Evolutionary conservation across 1,284 basidiomycete genomes (phyloP).

Genomic region (Irpex rosettiformis): DNA sequence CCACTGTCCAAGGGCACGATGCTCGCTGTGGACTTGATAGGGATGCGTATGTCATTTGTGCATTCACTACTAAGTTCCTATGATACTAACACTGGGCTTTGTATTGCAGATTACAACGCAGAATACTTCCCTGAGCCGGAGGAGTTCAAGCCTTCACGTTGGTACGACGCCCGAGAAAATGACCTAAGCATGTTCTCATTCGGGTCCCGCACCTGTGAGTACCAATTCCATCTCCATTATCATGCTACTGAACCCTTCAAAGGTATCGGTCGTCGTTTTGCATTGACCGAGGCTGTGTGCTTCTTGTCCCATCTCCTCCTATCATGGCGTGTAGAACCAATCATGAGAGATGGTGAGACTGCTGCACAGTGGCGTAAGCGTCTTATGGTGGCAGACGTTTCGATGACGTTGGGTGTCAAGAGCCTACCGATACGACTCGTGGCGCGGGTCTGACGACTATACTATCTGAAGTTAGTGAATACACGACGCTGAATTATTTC

Average conservation of each 20-base stretch:
- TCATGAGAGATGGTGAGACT: conserved; percentile 4
- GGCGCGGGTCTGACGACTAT: too few relatives aligned
- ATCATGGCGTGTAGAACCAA: conserved; percentile 3
- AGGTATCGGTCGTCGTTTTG: conserved; percentile 12
- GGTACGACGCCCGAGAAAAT: conserved; percentile 28
- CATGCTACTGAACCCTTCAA: not conserved
- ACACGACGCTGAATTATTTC: too few relatives aligned
- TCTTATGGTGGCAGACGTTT: not conserved
- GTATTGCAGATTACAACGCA: conserved; percentile 38
- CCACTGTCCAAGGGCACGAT: conserved; percentile 19
- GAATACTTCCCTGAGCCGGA: conserved; percentile 38
- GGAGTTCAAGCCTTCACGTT: conserved; percentile 35
- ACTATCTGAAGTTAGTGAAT: too few relatives aligned
- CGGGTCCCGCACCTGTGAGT: conserved; percentile 47
- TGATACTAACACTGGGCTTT: too few relatives aligned
- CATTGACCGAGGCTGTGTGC: conserved; percentile 6
- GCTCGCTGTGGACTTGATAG: conserved; percentile 47
- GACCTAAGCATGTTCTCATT: conserved; percentile 11
- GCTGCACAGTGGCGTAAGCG: conserved; percentile 6
- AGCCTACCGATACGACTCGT: conserved; percentile 2
- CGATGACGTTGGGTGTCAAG: conserved; percentile 4
- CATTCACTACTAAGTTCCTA: too few relatives aligned
- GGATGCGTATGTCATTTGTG: conserved; percentile 42
- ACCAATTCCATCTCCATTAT: not conserved
- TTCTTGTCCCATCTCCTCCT: conserved; percentile 7